Evolutionary conservation across 2,329 filamentous ascomycete genomes (phyloP).

Genomic region (Fusarium sarcochroum): DNA sequence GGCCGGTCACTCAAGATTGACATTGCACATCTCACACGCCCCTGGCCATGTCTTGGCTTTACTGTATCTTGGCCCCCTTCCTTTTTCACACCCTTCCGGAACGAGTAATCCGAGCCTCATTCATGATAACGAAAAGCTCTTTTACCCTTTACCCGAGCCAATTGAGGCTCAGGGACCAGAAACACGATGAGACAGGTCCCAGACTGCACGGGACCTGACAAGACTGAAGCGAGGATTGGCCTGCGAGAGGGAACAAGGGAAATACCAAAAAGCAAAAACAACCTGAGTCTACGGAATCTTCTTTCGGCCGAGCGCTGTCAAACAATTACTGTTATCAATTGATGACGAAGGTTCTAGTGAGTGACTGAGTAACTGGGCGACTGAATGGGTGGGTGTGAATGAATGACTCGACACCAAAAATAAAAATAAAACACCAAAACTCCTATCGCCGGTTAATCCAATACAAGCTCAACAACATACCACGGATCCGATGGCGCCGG

Average conservation of each 20-base stretch:
- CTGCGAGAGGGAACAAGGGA: background rate
- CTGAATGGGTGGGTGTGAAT: constrained; percentile 2
- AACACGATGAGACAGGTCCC: constrained; percentile 23
- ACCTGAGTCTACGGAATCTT: constrained; percentile 2
- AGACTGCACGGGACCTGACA: constrained; percentile 9
- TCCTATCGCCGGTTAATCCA: constrained; percentile 29
- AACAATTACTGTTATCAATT: background rate
- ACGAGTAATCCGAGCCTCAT: constrained; percentile 38
- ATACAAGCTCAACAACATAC: constrained; percentile 18
- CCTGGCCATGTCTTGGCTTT: background rate
- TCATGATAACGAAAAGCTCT: constrained; percentile 30
- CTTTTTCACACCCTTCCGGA: constrained; percentile 28
- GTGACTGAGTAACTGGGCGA: too few species aligned
- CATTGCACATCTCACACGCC: background rate
- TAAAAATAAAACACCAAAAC: constrained; percentile 32
- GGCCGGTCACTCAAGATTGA: constrained; percentile 25
- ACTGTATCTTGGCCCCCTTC: background rate
- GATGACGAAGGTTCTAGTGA: constrained; percentile 1
- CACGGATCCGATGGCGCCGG: constrained; percentile 22
- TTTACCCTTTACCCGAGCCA: constrained; percentile 41
- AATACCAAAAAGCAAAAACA: background rate
- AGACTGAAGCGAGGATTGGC: constrained; percentile 20
- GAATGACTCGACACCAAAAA: constrained; percentile 12
- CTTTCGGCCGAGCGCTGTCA: constrained; percentile 6
- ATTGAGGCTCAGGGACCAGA: constrained; percentile 27